Base-by-base conservation (phyloP, 108 stramenopile genomes). In the Schizochytrium sp. region DNA sequence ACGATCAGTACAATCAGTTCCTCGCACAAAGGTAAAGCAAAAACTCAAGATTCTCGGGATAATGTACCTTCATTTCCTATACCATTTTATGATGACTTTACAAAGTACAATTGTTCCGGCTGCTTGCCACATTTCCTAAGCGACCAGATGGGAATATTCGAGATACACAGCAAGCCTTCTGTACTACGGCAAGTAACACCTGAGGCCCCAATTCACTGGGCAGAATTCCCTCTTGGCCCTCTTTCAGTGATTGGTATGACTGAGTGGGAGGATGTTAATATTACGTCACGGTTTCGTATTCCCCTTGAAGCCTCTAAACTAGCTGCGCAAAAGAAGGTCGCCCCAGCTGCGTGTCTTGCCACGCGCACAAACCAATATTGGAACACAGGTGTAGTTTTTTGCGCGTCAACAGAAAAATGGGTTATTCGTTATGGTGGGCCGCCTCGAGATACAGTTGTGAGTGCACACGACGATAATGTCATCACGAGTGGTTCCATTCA, bases 371-470 rank as follows among this genome's bases (percentile, higher is more conserved):
- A 38, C 5, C 64, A 69, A 2, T 38, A 44, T 7, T 69, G 64
- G 64, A 69, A 69, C 7, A 44, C 64, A 15, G 64, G 64, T 44
- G 44, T 69, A 38, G 28, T 15, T 7, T 44, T 69, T 15, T 69
- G 64, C 64, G 64, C 64, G 42, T 69, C 64, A 44, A 69, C 12
- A 15, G 10, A 38, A 5, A 38, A 69, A 44, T 69, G 64, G 64
- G 64, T 69, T 0, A 38, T 69, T 38, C 64, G 64, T 44, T 69
- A 69, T 15, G 64, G 64, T 38, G 64, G 64, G 19, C 64, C 64
- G 64, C 64, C 64, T 15, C 64, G 64, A 13, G 28, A 69, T 44
- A 69, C 64, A 7, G 64, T 69, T 44, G 64, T 69, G 19, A 69
- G 44, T 0, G 42, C 64, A 7, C 10, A 7, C 19, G 64, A 69